Evolutionary conservation across 192 early-diverging fungal species (phyloP).

Genomic region (Linnemannia exigua): DNA sequence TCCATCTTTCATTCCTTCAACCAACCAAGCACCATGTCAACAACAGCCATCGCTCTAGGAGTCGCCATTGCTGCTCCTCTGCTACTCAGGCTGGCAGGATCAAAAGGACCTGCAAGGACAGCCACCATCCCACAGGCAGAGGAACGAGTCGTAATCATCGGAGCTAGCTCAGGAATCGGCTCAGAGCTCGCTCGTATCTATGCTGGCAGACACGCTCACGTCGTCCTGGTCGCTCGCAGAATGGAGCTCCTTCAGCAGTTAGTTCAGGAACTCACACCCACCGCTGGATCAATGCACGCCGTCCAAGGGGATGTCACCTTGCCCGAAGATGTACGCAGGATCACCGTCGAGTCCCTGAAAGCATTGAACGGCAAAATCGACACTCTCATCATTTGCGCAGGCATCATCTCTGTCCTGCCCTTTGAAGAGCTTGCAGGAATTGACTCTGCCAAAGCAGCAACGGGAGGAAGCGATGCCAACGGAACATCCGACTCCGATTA

Average conservation of each 20-base stretch:
- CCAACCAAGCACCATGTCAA: neutral
- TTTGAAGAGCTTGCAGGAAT: slow-evolving; percentile 73
- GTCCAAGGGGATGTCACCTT: slow-evolving; percentile 73
- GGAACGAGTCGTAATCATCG: slow-evolving; percentile 77
- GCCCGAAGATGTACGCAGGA: slow-evolving; percentile 61
- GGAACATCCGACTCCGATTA: neutral
- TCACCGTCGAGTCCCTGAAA: slow-evolving; percentile 50
- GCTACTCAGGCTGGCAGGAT: neutral
- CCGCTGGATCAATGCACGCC: slow-evolving; percentile 35
- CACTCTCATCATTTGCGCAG: slow-evolving; percentile 83
- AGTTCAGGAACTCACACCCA: slow-evolving; percentile 55
- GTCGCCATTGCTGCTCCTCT: slow-evolving; percentile 18
- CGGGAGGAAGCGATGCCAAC: neutral
- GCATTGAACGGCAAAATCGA: slow-evolving; percentile 64
- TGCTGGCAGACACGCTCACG: slow-evolving; percentile 70
- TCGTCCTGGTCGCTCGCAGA: slow-evolving; percentile 78
- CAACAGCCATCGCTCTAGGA: neutral
- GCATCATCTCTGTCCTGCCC: slow-evolving; percentile 79
- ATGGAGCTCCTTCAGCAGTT: slow-evolving; percentile 63
- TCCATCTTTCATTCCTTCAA: neutral
- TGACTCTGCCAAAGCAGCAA: slow-evolving; percentile 3
- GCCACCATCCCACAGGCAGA: slow-evolving; percentile 24
- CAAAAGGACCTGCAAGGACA: slow-evolving; percentile 8
- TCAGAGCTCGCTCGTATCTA: slow-evolving; percentile 75
- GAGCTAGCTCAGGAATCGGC: slow-evolving; percentile 87